Evolutionary conservation across 2,329 filamentous ascomycete species (phyloP).

Genomic region (Xylaria sp.): DNA sequence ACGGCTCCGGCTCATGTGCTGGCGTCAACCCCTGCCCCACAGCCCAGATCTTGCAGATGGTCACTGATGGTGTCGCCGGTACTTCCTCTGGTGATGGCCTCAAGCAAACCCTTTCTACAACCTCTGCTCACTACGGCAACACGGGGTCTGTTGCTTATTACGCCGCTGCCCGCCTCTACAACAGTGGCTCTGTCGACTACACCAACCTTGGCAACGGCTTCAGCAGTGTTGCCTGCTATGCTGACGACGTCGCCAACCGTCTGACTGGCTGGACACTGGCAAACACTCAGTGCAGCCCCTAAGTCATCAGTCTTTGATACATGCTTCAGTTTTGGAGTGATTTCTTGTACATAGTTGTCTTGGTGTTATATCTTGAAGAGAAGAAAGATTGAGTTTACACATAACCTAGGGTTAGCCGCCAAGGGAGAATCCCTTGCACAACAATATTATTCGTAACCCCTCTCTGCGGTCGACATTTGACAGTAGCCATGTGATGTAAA

Average conservation of each 20-base stretch:
- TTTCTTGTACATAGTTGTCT: conserved; percentile 5
- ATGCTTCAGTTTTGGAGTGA: neutral
- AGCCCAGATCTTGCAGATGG: conserved; percentile 48
- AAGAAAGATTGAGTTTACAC: neutral
- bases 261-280: conserved; percentile 35
- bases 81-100: conserved; percentile 57
- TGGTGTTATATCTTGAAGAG: neutral
- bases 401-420: neutral
- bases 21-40: conserved; percentile 48
- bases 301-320: neutral
- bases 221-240: conserved; percentile 61
- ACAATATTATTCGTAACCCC: neutral
- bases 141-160: conserved; percentile 56
- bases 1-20: conserved; percentile 54
- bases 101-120: conserved; percentile 51
- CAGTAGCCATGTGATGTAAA: neutral
- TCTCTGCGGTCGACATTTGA: neutral
- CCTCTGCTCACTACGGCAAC: conserved; percentile 38
- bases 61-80: conserved; percentile 56
- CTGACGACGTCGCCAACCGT: conserved; percentile 60
- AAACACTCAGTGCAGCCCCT: neutral
- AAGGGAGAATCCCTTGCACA: neutral
- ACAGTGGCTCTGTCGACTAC: conserved; percentile 56
- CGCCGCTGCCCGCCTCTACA: conserved; percentile 61
- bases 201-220: conserved; percentile 56